These are phyloP conservation scores for Dittrichia graveolens DNA, from an alignment of 129 eudicot genomes.

Conservation along the genomic window DNA sequence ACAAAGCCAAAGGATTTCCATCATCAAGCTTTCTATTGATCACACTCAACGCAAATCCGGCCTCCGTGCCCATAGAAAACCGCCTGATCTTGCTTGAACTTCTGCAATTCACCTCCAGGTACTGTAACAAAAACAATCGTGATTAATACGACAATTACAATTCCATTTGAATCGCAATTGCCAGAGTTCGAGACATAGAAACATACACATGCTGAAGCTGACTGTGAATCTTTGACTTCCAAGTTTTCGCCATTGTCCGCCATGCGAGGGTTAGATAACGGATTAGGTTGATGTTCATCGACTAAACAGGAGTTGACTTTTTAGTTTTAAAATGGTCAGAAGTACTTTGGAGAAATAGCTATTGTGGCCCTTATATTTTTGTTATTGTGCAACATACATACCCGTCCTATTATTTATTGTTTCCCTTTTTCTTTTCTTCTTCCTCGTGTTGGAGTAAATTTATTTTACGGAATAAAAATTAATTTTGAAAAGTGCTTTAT, in stretches of 20 bases:
- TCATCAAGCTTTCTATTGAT: slow-evolving; percentile 54
- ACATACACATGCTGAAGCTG: slow-evolving; percentile 40
- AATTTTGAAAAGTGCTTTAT: too few species aligned
- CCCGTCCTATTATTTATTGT: neutral
- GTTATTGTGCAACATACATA: neutral
- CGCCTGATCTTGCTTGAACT: slow-evolving; percentile 71
- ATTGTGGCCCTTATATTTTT: slow-evolving; percentile 17
- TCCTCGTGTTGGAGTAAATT: too few species aligned
- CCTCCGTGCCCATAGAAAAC: slow-evolving; percentile 72
- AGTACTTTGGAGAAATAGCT: neutral
- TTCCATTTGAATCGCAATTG: neutral
- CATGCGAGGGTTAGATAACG: slow-evolving; percentile 28
- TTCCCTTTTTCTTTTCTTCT: neutral
- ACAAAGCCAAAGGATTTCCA: slow-evolving; percentile 47
- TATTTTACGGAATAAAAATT: too few species aligned
- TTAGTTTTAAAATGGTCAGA: neutral
- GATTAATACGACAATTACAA: neutral
- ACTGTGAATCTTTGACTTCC: slow-evolving; percentile 20
- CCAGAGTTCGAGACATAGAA: neutral
- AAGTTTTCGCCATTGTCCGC: slow-evolving; percentile 35
- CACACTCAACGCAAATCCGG: slow-evolving; percentile 69
- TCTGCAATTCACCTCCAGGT: slow-evolving; percentile 71
- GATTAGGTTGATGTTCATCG: neutral
- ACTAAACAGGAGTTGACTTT: slow-evolving; percentile 20
- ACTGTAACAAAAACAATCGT: slow-evolving; percentile 18